Percentiles rank a stretch among this genome's conserved stretches.
Conservation (phyloP, 148 eudicot genomes). For the Camellia sinensis region DNA sequence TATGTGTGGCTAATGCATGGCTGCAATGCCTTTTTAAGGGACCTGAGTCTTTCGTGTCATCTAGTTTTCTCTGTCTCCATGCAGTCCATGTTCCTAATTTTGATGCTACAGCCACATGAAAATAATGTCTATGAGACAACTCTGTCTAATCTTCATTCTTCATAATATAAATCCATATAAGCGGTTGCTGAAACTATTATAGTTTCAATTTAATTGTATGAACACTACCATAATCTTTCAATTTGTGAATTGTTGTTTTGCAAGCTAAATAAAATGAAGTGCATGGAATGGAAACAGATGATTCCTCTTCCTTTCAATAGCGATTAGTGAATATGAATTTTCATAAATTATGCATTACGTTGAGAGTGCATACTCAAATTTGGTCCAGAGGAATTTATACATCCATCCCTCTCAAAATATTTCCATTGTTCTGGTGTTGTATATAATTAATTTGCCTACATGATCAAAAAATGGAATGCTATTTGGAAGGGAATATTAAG, state of each 20-base stretch:
- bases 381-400: not conserved
- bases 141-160: not conserved
- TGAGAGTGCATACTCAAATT: not conserved
- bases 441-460: not conserved
- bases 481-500: not conserved
- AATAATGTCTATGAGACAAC: not conserved
- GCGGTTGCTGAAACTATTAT: not conserved
- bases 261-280: not conserved
- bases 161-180: not conserved
- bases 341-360: not conserved
- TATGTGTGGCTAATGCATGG: not conserved
- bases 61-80: not conserved
- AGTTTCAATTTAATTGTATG: not conserved
- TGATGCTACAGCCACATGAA: not conserved
- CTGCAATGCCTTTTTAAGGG: not conserved
- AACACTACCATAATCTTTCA: not conserved
- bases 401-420: not conserved
- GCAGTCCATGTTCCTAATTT: not conserved
- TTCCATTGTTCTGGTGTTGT: not conserved
- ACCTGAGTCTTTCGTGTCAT: not conserved
- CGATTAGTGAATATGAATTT: not conserved
- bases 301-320: not conserved
- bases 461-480: not conserved
- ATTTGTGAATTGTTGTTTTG: not conserved
- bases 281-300: not conserved